phyloP scores from a whole-genome alignment of 2,329 filamentous ascomycete genomes.

The Aureobasidium sp. region DNA sequence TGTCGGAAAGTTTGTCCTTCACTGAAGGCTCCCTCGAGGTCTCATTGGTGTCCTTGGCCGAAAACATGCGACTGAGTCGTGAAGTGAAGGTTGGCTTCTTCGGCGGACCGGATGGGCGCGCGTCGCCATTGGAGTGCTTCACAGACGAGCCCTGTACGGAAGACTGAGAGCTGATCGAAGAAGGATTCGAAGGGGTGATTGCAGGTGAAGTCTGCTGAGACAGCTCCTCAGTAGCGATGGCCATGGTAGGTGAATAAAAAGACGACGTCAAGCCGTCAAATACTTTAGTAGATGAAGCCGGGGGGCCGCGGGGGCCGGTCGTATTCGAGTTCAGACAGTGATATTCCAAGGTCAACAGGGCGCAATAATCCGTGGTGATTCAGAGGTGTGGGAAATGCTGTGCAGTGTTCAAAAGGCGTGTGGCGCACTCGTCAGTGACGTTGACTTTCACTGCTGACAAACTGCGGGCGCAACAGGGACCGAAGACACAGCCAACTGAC shows the following conservation, averaged over 20 bases:
- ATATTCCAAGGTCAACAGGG: background rate
- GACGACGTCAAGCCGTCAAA: background rate
- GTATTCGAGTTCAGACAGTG: background rate
- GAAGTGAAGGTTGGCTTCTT: constrained; percentile 35
- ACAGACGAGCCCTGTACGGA: constrained; percentile 18
- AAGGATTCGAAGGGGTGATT: constrained; percentile 15
- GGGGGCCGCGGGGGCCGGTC: constrained; percentile 8
- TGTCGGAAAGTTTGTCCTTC: constrained; percentile 23
- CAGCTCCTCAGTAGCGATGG: constrained; percentile 8
- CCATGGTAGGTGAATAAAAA: constrained; percentile 5
- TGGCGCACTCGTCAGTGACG: constrained; percentile 11
- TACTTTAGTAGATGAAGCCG: background rate
- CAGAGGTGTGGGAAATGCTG: background rate
- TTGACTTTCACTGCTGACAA: constrained; percentile 13
- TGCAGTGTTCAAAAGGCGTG: background rate
- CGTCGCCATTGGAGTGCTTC: constrained; percentile 17
- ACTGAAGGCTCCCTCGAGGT: constrained; percentile 14
- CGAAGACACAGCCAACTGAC: constrained; percentile 1
- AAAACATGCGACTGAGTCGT: constrained; percentile 38
- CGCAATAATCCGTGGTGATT: background rate
- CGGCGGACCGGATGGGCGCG: constrained; percentile 21
- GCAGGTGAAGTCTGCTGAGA: constrained; percentile 1
- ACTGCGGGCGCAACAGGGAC: background rate
- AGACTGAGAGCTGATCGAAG: constrained; percentile 22
- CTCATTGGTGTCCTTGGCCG: constrained; percentile 27